phyloP scores from a whole-genome alignment of 1,284 basidiomycete genomes.

The Ceratobasidium papillatum region DNA sequence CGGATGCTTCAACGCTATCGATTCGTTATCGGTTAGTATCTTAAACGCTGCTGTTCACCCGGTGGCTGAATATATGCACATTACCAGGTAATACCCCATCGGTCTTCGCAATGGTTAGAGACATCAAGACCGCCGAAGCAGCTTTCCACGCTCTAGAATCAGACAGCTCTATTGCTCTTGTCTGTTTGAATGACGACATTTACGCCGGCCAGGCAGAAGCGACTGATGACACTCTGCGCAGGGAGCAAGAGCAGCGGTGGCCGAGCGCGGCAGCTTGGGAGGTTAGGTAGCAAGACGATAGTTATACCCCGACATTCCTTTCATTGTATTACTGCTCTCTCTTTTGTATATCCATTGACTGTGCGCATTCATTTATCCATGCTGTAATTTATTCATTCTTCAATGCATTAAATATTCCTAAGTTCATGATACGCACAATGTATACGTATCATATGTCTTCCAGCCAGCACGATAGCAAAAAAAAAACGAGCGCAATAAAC shows the following conservation, averaged over 20 bases:
- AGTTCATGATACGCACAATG: background rate
- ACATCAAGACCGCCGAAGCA: background rate
- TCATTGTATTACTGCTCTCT: background rate
- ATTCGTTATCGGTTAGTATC: constrained; percentile 43
- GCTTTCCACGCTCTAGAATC: background rate
- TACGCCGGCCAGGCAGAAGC: background rate
- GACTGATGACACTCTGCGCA: constrained; percentile 4
- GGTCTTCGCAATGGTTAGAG: constrained; percentile 24
- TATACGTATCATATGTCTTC: background rate
- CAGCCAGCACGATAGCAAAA: no score
- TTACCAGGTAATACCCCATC: constrained; percentile 23
- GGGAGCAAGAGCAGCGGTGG: constrained; percentile 24
- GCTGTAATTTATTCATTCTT: background rate
- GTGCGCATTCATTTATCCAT: background rate
- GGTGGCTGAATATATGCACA: background rate
- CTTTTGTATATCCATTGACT: background rate
- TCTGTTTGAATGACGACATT: constrained; percentile 44
- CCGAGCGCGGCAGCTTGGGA: constrained; percentile 28
- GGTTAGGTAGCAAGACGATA: background rate
- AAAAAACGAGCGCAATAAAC: background rate
- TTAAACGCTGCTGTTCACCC: background rate
- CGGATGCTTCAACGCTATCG: constrained; percentile 43
- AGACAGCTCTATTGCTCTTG: constrained; percentile 23
- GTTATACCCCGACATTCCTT: background rate
- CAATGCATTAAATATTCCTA: background rate